Evolutionary conservation across 2,329 filamentous ascomycete species (phyloP), one percentile per base, ranked within the genome.

Genomic region (Anisogramma anomala): DNA sequence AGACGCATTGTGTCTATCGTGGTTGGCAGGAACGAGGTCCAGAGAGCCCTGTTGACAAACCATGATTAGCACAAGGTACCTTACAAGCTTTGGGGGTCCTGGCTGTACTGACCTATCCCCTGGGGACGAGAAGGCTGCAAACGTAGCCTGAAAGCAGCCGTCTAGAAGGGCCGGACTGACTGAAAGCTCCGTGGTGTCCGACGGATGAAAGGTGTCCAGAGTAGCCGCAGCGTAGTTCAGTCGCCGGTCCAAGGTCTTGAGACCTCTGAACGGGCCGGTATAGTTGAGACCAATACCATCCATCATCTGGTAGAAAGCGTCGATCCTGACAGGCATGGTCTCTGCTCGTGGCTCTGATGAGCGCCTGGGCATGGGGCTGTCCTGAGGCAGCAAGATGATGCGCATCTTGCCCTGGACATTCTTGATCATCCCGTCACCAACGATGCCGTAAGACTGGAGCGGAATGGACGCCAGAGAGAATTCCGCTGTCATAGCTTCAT

Each of bases 301-400:
- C 62, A 67, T 66, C 61, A 63, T 65, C 8, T 50, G 33, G 49
- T 67, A 67, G 37, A 66, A 67, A 0, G 51, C 52, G 1, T 57
- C 50, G 0, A 58, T 49, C 25, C 45, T 53, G 6, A 58, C 60
- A 2, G 48, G 30, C 10, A 59, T 39, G 0, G 57, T 59, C 45
- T 66, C 64, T 0, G 60, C 52, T 8, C 51, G 30, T 10, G 28
- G 7, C 0, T 37, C 25, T 6, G 20, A 4, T 0, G 47, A 37
- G 17, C 56, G 50, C 1, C 23, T 5, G 0, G 63, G 61, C 22
- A 9, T 6, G 9, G 22, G 6, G 22, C 22, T 23, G 22, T 23
- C 22, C 6, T 23, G 1, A 49, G 49, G 15, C 52, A 37, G 1
- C 38, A n/a, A 2, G 38, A 41, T 1, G 17, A 66, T 57, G 17